phyloP scores from a whole-genome alignment of 257 asterid species.

The Eustoma russellianum region DNA sequence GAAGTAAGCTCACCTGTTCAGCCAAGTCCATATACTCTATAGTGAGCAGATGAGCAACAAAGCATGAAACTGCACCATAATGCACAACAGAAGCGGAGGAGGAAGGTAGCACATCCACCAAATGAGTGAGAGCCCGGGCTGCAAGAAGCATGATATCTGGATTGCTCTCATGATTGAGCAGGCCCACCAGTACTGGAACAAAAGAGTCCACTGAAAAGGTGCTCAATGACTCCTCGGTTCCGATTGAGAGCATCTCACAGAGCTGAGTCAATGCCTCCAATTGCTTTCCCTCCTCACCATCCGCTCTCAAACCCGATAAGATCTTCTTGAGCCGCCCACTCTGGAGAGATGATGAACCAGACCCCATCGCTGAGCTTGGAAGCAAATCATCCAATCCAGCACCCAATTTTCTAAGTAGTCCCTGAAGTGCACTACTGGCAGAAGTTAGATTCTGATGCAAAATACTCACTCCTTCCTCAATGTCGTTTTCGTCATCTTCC shows the following conservation, averaged over 20 bases:
- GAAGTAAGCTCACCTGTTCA: conserved; percentile 61
- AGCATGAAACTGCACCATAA: conserved; percentile 92
- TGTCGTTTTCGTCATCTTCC: conserved; percentile 71
- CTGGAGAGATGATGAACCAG: conserved; percentile 78
- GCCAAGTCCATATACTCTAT: conserved; percentile 99
- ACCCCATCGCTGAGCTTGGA: conserved; percentile 79
- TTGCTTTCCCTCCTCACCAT: conserved; percentile 97
- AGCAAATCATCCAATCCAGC: conserved; percentile 95
- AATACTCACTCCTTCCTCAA: conserved; percentile 79
- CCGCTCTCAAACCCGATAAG: conserved; percentile 82
- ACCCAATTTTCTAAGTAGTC: conserved; percentile 77
- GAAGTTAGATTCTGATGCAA: conserved; percentile 84
- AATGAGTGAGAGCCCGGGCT: conserved; percentile 94
- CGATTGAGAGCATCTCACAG: conserved; percentile 90
- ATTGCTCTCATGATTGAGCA: conserved; percentile 83
- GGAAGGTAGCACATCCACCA: conserved; percentile 96
- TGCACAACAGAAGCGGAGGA: conserved; percentile 97
- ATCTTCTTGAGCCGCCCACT: conserved; percentile 89
- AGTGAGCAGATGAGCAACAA: conserved; percentile 85
- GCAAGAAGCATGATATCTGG: conserved; percentile 97
- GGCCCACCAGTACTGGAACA: conserved; percentile 94
- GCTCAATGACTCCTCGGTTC: conserved; percentile 89
- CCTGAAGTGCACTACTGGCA: conserved; percentile 94
- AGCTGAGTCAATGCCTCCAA: conserved; percentile 93
- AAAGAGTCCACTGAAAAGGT: conserved; percentile 91